Evolutionary conservation across 75 land plant genomes (phyloP), one percentile per base, ranked within the genome.

Genomic region (Pinus tabuliformis): DNA sequence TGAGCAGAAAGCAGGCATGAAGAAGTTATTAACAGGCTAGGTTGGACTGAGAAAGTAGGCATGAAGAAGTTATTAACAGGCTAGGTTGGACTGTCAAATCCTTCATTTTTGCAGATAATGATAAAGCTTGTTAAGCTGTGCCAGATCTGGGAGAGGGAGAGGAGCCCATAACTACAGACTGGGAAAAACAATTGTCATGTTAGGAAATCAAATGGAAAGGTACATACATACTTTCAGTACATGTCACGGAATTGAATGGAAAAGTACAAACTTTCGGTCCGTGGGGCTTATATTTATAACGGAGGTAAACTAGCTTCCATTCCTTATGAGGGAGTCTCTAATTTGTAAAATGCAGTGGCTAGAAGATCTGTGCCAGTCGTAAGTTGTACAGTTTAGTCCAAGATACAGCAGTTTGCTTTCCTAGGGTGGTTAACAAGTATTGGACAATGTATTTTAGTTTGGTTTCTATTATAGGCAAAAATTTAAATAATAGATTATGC

Each of bases 1-100:
- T 8, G 92, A 88, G 56, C 95, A 92, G 87, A 92, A 89, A 64
- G 42, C 82, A 7, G 85, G 86, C 3, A 85, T 91, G 71, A 91
- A 87, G 75, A 85, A 65, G 52, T 78, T 89, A 15, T 58, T 91
- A 54, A 49, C 54, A 49, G 12, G 54, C 54, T 49, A 49, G 54
- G 54, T 49, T 49, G 54, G 54, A 49, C 11, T 9, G 54, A 92
- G 87, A 92, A 89, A 64, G 42, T 81, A 7, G 85, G 86, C 3
- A 85, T 91, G 71, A 91, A 87, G 75, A 85, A 65, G 52, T 78
- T 89, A 15, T 58, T 91, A 54, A 49, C 54, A 49, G 12, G 54
- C 54, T 49, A 49, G 54, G 54, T 49, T 49, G 54, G 54, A 49
- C 11, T 9, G 54, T 49, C 54, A 49, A 49, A 49, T 49, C 13